A percentile compares a stretch with the other conserved stretches of the same genome.
phyloP scores from a whole-genome alignment of 768 basidiomycete genomes.

The Fomitopsis pulvina region DNA sequence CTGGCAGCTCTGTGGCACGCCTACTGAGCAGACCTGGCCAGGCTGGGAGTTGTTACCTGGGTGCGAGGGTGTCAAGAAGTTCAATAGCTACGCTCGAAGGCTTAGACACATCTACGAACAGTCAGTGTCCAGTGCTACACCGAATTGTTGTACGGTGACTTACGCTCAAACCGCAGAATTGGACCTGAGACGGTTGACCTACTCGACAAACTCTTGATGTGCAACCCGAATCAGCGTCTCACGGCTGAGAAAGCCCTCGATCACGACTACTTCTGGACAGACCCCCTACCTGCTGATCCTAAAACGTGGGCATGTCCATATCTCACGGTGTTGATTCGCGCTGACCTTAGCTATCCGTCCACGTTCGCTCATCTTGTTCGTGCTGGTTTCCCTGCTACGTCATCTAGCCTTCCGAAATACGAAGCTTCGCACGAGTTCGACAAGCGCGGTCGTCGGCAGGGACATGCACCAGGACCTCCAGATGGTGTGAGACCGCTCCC shows the following conservation, averaged over 20 bases:
- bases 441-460: conserved; percentile 56
- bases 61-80: conserved; percentile 72
- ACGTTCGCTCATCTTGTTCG: not conserved
- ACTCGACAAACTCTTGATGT: conserved; percentile 71
- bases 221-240: conserved; percentile 78
- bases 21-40: conserved; percentile 77
- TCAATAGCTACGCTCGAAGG: conserved; percentile 45
- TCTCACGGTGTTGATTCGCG: too few relatives aligned
- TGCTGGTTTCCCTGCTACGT: conserved; percentile 1
- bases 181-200: conserved; percentile 73
- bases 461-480: conserved; percentile 19
- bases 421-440: conserved; percentile 83
- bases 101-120: conserved; percentile 52
- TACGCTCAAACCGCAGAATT: conserved; percentile 42
- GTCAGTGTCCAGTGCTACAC: conserved; percentile 32
- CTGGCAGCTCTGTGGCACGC: conserved; percentile 84
- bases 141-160: not conserved
- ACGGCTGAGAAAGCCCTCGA: conserved; percentile 85
- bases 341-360: too few relatives aligned
- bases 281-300: conserved; percentile 82
- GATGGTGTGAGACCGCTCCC: conserved; percentile 18
- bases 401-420: conserved; percentile 58
- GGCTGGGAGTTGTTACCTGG: conserved; percentile 70
- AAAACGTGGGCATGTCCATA: conserved; percentile 58
- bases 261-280: conserved; percentile 92